Percentiles rank a stretch among this genome's conserved stretches.
These are phyloP conservation scores for Lactarius akahatsu DNA, from an alignment of 768 basidiomycete genomes.

Conservation along the genomic window DNA sequence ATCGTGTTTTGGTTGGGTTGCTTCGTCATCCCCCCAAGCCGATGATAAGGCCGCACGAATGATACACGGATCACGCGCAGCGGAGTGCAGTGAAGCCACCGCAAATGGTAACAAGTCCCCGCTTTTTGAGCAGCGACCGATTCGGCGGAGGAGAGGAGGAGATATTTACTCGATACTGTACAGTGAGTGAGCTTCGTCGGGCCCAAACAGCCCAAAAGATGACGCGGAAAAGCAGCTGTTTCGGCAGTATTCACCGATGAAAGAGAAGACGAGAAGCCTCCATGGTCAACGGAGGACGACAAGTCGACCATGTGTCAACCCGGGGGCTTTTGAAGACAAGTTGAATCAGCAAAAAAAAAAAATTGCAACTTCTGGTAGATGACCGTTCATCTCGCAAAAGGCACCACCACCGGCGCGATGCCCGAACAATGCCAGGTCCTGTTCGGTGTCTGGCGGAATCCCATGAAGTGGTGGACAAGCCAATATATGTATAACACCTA, in stretches of 20 bases:
- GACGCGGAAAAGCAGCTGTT: neutral
- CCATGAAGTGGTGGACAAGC: neutral
- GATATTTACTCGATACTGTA: neutral
- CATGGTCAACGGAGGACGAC: neutral
- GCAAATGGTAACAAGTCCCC: neutral
- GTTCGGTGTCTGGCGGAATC: neutral
- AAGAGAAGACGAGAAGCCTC: neutral
- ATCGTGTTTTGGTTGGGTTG: neutral
- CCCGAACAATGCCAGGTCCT: neutral
- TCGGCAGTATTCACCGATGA: neutral
- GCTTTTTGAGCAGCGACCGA: neutral
- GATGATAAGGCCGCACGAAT: neutral
- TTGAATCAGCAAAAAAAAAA: neutral
- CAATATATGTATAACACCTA: neutral
- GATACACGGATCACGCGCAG: neutral
- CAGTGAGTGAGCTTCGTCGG: neutral
- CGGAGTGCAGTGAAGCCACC: neutral
- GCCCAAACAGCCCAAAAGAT: neutral
- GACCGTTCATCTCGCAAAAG: neutral
- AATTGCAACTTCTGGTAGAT: neutral
- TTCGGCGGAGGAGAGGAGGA: neutral
- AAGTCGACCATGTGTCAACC: neutral
- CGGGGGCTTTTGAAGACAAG: neutral
- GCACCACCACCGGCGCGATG: neutral
- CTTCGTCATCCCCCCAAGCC: neutral